phyloP scores from a whole-genome alignment of 2,329 filamentous ascomycete genomes.

The Truncatella angustata region DNA sequence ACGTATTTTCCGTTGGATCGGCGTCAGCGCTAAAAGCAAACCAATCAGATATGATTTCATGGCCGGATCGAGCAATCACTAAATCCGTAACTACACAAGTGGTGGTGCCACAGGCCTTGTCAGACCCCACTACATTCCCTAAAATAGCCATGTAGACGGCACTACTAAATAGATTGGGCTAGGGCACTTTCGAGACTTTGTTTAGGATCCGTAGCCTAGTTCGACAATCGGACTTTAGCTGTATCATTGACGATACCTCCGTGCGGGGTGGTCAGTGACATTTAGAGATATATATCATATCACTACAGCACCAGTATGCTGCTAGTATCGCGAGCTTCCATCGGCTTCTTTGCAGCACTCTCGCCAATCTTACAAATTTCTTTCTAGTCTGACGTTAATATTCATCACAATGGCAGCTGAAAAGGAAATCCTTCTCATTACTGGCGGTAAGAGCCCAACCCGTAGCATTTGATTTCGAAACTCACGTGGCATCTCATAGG shows the following conservation, averaged over 20 bases:
- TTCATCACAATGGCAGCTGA: conserved; percentile 6
- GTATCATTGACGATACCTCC: too few relatives aligned
- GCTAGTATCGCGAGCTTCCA: too few relatives aligned
- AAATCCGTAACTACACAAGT: not conserved
- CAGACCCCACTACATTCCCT: not conserved
- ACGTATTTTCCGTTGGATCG: not conserved
- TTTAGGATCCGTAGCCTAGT: too few relatives aligned
- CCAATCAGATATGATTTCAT: not conserved
- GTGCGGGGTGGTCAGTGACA: too few relatives aligned
- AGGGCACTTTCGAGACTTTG: too few relatives aligned
- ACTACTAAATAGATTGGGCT: too few relatives aligned
- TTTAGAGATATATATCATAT: too few relatives aligned
- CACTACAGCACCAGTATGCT: too few relatives aligned
- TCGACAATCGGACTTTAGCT: too few relatives aligned
- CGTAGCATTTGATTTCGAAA: not conserved
- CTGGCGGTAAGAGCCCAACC: not conserved
- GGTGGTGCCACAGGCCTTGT: too few relatives aligned
- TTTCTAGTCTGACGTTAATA: not conserved
- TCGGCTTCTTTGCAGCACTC: too few relatives aligned
- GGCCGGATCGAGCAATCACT: not conserved
- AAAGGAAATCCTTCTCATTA: conserved; percentile 6
- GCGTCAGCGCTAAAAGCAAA: not conserved
- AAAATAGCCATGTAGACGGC: too few relatives aligned
- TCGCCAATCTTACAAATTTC: not conserved
- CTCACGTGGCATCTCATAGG: not conserved